These are phyloP conservation scores for Xerocomellus amylosporus DNA, from an alignment of 768 basidiomycete species.

Conservation along the genomic window DNA sequence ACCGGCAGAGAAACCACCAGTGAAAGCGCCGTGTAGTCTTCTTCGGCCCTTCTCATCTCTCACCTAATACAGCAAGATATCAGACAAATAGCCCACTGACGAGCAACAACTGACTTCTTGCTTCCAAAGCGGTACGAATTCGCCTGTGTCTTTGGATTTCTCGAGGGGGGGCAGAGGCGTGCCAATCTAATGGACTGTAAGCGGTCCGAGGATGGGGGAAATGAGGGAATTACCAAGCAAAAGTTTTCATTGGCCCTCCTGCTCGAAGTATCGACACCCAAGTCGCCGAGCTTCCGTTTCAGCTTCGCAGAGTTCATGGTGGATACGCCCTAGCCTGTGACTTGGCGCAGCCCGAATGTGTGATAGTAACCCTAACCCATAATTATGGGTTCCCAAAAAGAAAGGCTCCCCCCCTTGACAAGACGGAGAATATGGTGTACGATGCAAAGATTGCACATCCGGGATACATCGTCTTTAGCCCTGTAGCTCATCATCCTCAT, in stretches of 20 bases:
- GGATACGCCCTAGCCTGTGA: neutral
- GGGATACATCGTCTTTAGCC: neutral
- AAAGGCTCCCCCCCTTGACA: too few relatives aligned
- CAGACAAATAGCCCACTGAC: conserved; percentile 19
- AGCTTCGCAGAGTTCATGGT: conserved; percentile 53
- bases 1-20: conserved; percentile 96
- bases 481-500: neutral
- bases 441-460: too few relatives aligned
- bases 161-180: conserved; percentile 94
- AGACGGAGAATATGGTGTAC: too few relatives aligned
- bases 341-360: neutral
- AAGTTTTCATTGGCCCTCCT: conserved; percentile 79
- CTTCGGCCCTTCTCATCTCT: conserved; percentile 91
- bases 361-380: conserved; percentile 18
- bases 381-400: conserved; percentile 10
- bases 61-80: conserved; percentile 48
- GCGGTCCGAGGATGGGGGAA: neutral
- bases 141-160: conserved; percentile 86
- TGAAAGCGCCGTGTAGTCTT: conserved; percentile 96
- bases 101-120: conserved; percentile 69
- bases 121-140: conserved; percentile 97
- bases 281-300: conserved; percentile 81
- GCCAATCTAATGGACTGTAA: conserved; percentile 62
- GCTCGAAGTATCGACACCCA: conserved; percentile 71
- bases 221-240: conserved; percentile 56